These are phyloP conservation scores for Globisporangium uncinulatum DNA, from an alignment of 352 stramenopile genomes.

Conservation along the genomic window DNA sequence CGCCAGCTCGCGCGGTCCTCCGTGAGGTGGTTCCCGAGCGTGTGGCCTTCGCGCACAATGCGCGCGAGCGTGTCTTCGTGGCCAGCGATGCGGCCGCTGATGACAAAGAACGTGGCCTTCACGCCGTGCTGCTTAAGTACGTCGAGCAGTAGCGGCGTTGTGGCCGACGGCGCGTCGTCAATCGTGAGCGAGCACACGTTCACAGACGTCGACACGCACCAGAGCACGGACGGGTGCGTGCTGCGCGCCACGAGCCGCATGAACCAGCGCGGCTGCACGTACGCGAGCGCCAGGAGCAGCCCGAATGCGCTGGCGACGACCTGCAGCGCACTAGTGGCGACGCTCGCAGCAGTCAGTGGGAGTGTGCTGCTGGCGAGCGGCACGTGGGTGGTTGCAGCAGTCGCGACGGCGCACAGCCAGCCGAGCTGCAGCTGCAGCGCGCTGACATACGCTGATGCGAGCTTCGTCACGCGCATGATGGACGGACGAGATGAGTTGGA, in stretches of 20 bases:
- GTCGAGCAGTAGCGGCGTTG: slow-evolving; percentile 67
- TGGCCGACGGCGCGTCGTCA: slow-evolving; percentile 66
- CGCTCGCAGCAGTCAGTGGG: not conserved
- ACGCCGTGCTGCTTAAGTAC: slow-evolving; percentile 52
- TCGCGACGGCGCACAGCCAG: not conserved
- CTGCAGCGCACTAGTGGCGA: slow-evolving; percentile 10
- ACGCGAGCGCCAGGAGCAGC: slow-evolving; percentile 44
- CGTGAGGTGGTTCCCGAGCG: slow-evolving; percentile 76
- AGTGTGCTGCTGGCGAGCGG: not conserved
- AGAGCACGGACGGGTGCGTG: slow-evolving; percentile 72
- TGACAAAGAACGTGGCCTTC: slow-evolving; percentile 85
- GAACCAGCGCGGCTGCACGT: slow-evolving; percentile 66
- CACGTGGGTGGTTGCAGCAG: not conserved
- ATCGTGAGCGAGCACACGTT: slow-evolving; percentile 72
- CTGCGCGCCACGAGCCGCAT: slow-evolving; percentile 58
- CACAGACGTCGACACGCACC: slow-evolving; percentile 46
- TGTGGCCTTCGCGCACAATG: slow-evolving; percentile 77
- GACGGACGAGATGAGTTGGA: too few species aligned
- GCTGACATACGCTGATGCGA: not conserved
- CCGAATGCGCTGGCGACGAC: slow-evolving; percentile 2
- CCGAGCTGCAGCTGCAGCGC: not conserved
- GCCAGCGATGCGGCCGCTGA: slow-evolving; percentile 59
- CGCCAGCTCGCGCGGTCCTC: slow-evolving; percentile 72
- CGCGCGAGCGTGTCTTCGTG: slow-evolving; percentile 62
- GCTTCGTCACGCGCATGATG: too few species aligned